Evolutionary conservation across 257 asterid genomes (phyloP).

Genomic region (Salvia miltiorrhiza): DNA sequence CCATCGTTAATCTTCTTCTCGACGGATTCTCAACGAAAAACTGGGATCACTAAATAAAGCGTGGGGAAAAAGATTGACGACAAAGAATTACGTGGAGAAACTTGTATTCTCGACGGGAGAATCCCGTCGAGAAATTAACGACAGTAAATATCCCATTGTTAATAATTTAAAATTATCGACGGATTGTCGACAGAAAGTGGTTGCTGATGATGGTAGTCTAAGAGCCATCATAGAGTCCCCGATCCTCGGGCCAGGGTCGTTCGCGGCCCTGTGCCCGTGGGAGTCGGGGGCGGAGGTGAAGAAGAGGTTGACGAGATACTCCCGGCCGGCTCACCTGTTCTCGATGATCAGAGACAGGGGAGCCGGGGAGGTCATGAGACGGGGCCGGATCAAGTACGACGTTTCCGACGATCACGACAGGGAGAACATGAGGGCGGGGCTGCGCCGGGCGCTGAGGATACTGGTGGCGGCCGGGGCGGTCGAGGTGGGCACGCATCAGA

Average conservation of each 20-base stretch:
- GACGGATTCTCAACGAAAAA: too few relatives aligned
- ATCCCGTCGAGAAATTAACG: too few relatives aligned
- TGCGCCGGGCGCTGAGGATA: constrained; percentile 49
- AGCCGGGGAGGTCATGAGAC: constrained; percentile 36
- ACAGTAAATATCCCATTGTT: too few relatives aligned
- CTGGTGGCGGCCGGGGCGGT: constrained; percentile 77
- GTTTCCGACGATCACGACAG: constrained; percentile 33
- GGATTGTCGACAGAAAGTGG: too few relatives aligned
- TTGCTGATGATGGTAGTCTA: background rate
- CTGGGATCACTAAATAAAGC: too few relatives aligned
- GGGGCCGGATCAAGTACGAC: constrained; percentile 49
- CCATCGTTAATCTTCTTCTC: too few relatives aligned
- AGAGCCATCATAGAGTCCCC: constrained; percentile 63
- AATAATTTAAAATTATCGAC: too few relatives aligned
- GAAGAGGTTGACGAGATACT: constrained; percentile 40
- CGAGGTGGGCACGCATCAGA: constrained; percentile 79
- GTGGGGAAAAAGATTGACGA: too few relatives aligned
- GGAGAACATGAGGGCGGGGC: constrained; percentile 53
- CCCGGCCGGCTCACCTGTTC: constrained; percentile 66
- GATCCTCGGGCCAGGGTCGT: constrained; percentile 60
- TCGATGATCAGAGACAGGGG: constrained; percentile 66
- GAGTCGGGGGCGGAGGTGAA: constrained; percentile 51
- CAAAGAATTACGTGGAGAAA: too few relatives aligned
- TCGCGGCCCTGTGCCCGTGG: constrained; percentile 67
- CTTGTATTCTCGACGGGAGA: too few relatives aligned